Evolutionary conservation across 352 stramenopile genomes (phyloP).

Genomic region (Aphanomyces stellatus): DNA sequence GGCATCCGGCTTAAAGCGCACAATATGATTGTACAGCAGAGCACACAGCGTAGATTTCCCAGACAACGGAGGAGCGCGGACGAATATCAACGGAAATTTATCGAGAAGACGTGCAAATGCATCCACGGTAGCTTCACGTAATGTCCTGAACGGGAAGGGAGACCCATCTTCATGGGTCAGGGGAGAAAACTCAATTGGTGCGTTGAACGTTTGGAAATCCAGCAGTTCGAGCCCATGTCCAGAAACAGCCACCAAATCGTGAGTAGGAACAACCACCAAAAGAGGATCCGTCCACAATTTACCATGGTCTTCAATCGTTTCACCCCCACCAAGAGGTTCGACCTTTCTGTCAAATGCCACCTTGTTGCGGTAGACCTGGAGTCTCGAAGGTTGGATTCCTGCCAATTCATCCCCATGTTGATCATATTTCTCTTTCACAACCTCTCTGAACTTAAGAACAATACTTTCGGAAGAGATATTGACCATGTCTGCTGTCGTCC

Average conservation of each 20-base stretch:
- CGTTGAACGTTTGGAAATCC: slow-evolving; percentile 12
- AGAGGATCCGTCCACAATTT: neutral
- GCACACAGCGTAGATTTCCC: slow-evolving; percentile 25
- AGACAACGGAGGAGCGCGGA: slow-evolving; percentile 25
- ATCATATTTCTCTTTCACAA: neutral
- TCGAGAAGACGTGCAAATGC: slow-evolving; percentile 18
- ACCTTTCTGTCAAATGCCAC: neutral
- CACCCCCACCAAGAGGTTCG: neutral
- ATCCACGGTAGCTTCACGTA: slow-evolving; percentile 12
- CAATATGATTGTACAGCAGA: slow-evolving; percentile 30
- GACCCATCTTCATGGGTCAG: slow-evolving; percentile 8
- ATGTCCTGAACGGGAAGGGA: slow-evolving; percentile 15
- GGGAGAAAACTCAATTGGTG: slow-evolving; percentile 10
- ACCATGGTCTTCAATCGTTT: neutral
- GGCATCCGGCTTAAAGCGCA: slow-evolving; percentile 18
- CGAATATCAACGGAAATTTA: slow-evolving; percentile 20
- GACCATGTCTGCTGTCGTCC: neutral
- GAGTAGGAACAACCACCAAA: neutral
- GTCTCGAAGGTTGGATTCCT: neutral
- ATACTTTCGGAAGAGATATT: neutral
- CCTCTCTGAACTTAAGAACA: neutral
- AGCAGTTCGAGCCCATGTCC: neutral
- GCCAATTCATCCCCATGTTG: neutral
- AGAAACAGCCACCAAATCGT: no score
- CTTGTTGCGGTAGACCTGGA: neutral